Evolutionary conservation across 257 asterid species (phyloP).

Genomic region (Solanum tarijense): DNA sequence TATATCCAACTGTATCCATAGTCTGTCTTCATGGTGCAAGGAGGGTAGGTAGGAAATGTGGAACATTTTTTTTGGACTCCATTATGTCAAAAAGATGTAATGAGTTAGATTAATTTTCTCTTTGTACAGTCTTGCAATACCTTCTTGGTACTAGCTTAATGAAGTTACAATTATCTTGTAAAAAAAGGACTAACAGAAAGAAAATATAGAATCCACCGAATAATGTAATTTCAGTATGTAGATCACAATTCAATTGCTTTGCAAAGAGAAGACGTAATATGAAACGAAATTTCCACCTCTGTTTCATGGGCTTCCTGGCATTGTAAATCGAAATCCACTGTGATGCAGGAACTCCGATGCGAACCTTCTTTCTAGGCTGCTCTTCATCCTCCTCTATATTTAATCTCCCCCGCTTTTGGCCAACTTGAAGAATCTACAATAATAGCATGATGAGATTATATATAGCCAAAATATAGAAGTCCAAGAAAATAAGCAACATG

Average conservation of each 20-base stretch:
- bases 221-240: not conserved
- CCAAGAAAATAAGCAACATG: not conserved
- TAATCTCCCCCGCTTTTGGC: slow-evolving; percentile 30
- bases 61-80: not conserved
- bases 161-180: not conserved
- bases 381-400: slow-evolving; percentile 26
- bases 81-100: not conserved
- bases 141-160: not conserved
- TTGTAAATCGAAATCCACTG: slow-evolving; percentile 40
- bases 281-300: slow-evolving; percentile 14
- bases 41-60: not conserved
- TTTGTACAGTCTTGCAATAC: not conserved
- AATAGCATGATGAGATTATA: not conserved
- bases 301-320: slow-evolving; percentile 42
- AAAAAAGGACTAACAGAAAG: not conserved
- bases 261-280: not conserved
- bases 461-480: not conserved
- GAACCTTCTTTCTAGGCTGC: slow-evolving; percentile 34
- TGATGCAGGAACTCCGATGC: slow-evolving; percentile 30
- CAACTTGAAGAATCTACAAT: slow-evolving; percentile 22
- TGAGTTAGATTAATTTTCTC: not conserved
- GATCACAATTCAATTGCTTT: not conserved
- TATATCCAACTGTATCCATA: not conserved
- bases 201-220: not conserved
- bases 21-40: not conserved